Base-by-base conservation (phyloP, 805 yeast genomes). In the Kodamaea laetipori region DNA sequence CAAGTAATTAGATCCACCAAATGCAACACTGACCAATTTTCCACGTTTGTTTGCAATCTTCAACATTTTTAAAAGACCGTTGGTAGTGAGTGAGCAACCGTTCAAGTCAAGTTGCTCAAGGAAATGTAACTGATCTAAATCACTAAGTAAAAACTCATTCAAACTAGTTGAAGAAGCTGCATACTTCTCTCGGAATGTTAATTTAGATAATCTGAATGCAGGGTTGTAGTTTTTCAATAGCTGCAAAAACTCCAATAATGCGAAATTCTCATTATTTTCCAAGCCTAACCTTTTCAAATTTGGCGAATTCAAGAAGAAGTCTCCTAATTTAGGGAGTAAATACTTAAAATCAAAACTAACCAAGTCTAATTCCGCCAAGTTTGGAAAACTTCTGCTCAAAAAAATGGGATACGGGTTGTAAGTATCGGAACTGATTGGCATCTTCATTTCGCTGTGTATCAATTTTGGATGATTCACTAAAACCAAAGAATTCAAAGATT, bases 191-290 rank as follows among this genome's bases (percentile, higher is more conserved):
- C 76, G 57, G 26, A 69, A 54, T 5, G 55, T 54, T 2, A 71
- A 49, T 16, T 50, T 56, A 3, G 50, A 42, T 2, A 71, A 53
- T 16, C 34, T 33, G 36, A 66, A 67, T 1, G 33, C 25, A 0
- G 69, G 65, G n/a, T 56, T 48, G 43, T 61, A 62, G 47, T 58
- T 64, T 21, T 54, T 50, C 8, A 68, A 43, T 16, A 66, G 47
- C 19, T 55, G 56, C n/a, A 68, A 42, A 30, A 69, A 59, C 21
- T 52, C 51, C 10, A 55, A 47, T 15, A 70, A 41, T 4, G 63
- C 42, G 17, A 69, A 54, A 19, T 55, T 56, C 6, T 45, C 46
- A 47, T 69, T 69, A 47, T 69, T 65, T 41, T 71, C 75, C 18
- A 70, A 44, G 19, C 58, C 55, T 2, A 70, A 16, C 5, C 41